phyloP scores from a whole-genome alignment of 495 filamentous ascomycete species.

The Penicillium ochrochloron region DNA sequence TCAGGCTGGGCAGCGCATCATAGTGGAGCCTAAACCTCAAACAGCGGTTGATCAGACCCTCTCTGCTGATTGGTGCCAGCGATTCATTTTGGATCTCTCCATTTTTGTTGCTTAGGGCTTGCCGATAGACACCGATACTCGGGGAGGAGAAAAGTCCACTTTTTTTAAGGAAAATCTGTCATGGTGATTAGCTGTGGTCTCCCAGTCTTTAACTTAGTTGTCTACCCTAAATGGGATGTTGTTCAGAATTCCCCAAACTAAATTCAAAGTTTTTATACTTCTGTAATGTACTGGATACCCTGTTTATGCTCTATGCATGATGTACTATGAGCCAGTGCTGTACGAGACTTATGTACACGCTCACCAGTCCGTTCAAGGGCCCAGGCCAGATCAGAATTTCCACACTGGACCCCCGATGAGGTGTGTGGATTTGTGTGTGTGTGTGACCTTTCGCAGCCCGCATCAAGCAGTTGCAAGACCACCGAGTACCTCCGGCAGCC shows the following conservation, averaged over 20 bases:
- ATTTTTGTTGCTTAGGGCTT: slow-evolving; percentile 20
- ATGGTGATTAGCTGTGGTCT: background rate
- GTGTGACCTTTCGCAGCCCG: slow-evolving; percentile 11
- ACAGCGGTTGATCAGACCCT: slow-evolving; percentile 19
- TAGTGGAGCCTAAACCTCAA: slow-evolving; percentile 14
- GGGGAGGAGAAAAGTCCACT: slow-evolving; percentile 8
- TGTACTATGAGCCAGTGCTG: background rate
- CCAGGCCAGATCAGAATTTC: slow-evolving; percentile 19
- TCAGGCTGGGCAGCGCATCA: slow-evolving; percentile 2
- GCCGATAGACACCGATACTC: slow-evolving; percentile 8
- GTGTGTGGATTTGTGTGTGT: background rate
- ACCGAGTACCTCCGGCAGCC: slow-evolving; percentile 5
- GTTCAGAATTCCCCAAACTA: background rate
- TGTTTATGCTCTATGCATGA: background rate
- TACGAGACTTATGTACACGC: background rate
- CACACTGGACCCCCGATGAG: slow-evolving; percentile 16
- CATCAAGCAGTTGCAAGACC: slow-evolving; percentile 1
- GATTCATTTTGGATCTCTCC: slow-evolving; percentile 19
- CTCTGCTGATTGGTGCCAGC: slow-evolving; percentile 13
- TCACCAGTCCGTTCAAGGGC: background rate
- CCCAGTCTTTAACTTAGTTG: background rate
- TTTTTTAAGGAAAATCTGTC: background rate
- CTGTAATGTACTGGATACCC: background rate
- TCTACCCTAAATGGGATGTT: slow-evolving; percentile 1
- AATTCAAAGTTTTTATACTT: background rate